These are phyloP conservation scores for Handroanthus guayacan DNA, from an alignment of 257 asterid genomes.

Conservation along the genomic window DNA sequence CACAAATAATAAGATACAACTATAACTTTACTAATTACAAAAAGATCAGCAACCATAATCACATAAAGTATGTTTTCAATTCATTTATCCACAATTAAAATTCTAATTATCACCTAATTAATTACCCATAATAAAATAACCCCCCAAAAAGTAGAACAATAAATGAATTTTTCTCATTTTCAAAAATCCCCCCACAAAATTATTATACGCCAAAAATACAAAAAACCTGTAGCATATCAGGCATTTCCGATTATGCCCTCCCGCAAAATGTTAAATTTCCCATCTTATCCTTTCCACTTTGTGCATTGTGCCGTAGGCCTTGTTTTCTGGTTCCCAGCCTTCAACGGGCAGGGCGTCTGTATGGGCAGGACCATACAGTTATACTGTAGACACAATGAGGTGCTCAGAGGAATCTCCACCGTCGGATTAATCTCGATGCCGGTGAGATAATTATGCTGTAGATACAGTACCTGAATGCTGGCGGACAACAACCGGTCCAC, in stretches of 20 bases:
- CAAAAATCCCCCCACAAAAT: slow-evolving; percentile 4
- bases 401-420: slow-evolving; percentile 75
- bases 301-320: slow-evolving; percentile 86
- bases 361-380: slow-evolving; percentile 92
- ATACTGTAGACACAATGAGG: slow-evolving; percentile 88
- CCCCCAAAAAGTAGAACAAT: slow-evolving; percentile 4
- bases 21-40: slow-evolving; percentile 42
- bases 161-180: slow-evolving; percentile 21
- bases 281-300: slow-evolving; percentile 67
- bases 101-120: not conserved
- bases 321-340: slow-evolving; percentile 83
- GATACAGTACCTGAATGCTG: slow-evolving; percentile 58
- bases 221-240: slow-evolving; percentile 6
- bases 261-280: slow-evolving; percentile 35
- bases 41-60: slow-evolving; percentile 27
- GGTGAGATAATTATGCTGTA: slow-evolving; percentile 88
- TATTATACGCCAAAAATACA: slow-evolving; percentile 7
- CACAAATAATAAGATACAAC: not conserved
- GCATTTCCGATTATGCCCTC: slow-evolving; percentile 38
- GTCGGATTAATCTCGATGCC: slow-evolving; percentile 86
- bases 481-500: slow-evolving; percentile 80
- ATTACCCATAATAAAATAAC: slow-evolving; percentile 17
- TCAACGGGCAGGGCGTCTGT: slow-evolving; percentile 82
- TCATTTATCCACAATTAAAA: slow-evolving; percentile 45
- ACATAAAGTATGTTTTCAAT: not conserved